Conservation (phyloP, 768 basidiomycete species). For the Psilocybe tampanensis region DNA sequence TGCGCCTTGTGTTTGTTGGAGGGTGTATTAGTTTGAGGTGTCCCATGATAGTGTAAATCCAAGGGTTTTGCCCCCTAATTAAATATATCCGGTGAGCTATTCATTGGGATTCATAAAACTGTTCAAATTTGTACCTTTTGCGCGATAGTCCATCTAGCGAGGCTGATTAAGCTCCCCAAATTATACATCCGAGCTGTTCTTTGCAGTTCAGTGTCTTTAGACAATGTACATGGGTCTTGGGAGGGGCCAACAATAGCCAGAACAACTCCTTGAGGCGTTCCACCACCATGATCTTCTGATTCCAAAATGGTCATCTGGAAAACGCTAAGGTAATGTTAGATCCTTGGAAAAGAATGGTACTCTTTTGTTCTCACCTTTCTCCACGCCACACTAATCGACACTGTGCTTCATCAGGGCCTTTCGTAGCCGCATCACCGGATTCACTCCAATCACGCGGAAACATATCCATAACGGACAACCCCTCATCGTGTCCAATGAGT, state of each 20-base stretch:
- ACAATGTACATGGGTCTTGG: constrained; percentile 38
- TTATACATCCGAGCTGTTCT: constrained; percentile 82
- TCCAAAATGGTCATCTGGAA: constrained; percentile 80
- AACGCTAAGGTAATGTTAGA: constrained; percentile 45
- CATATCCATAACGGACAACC: constrained; percentile 82
- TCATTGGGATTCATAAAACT: not conserved
- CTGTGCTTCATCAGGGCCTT: constrained; percentile 74
- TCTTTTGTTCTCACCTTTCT: constrained; percentile 41
- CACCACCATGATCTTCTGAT: constrained; percentile 53
- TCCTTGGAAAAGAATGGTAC: not conserved
- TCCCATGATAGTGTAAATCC: constrained; percentile 53
- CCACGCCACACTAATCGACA: constrained; percentile 73
- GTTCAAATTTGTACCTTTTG: constrained; percentile 52
- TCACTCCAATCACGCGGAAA: constrained; percentile 74
- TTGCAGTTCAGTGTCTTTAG: constrained; percentile 56
- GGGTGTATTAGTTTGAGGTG: constrained; percentile 54
- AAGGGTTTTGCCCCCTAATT: constrained; percentile 60
- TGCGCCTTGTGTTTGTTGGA: constrained; percentile 53
- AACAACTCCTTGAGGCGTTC: constrained; percentile 70
- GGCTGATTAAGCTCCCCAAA: constrained; percentile 69
- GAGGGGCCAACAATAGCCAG: constrained; percentile 74
- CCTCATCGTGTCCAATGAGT: constrained; percentile 81
- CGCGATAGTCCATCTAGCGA: constrained; percentile 73
- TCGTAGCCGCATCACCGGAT: constrained; percentile 39
- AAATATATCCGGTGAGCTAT: not conserved